Conservation (phyloP, 805 yeast genomes). For the Yarrowia yakushimensis region DNA sequence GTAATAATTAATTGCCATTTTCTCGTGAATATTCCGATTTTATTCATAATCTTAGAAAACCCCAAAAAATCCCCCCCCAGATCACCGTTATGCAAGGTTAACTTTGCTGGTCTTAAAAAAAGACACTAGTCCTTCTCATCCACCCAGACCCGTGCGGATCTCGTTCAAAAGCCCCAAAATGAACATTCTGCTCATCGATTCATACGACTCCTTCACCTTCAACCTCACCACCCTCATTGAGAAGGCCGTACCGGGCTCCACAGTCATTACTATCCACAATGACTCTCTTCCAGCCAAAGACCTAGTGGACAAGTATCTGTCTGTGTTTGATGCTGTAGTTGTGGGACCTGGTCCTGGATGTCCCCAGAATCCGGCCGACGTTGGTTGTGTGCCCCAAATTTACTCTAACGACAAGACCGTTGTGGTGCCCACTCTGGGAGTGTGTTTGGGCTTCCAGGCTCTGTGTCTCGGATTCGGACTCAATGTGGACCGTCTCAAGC, state of each 20-base stretch:
- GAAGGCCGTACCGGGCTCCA: constrained; percentile 44
- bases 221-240: constrained; percentile 66
- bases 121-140: neutral
- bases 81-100: constrained; percentile 23
- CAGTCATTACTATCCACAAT: constrained; percentile 60
- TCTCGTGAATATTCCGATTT: too few species aligned
- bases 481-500: constrained; percentile 47
- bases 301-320: constrained; percentile 44
- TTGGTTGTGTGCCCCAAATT: constrained; percentile 65
- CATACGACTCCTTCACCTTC: constrained; percentile 92
- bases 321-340: constrained; percentile 66
- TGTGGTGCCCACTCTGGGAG: constrained; percentile 72
- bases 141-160: neutral
- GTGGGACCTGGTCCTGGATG: constrained; percentile 98
- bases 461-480: constrained; percentile 64
- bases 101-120: constrained; percentile 20
- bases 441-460: constrained; percentile 90
- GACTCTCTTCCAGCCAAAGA: constrained; percentile 46
- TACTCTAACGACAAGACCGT: constrained; percentile 42
- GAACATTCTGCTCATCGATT: constrained; percentile 67
- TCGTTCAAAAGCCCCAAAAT: neutral
- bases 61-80: neutral
- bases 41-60: neutral
- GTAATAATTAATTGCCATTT: too few species aligned
- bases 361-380: constrained; percentile 60